Evolutionary conservation across 768 basidiomycete genomes (phyloP).

Genomic region (Tephrocybe sp.): DNA sequence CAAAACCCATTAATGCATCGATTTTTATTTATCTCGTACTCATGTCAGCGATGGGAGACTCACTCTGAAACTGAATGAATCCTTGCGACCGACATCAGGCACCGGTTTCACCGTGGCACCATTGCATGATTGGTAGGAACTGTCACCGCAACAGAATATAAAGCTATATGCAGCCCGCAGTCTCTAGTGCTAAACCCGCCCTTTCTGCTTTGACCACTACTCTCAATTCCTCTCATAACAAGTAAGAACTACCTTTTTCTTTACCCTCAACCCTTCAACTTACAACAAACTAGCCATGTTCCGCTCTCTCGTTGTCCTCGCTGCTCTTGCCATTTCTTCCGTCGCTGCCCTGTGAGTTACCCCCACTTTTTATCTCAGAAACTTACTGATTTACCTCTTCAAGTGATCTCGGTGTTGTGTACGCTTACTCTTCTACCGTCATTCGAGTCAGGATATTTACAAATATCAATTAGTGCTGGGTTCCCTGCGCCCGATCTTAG

Average conservation of each 20-base stretch:
- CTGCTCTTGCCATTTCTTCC: conserved; percentile 5
- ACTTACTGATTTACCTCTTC: too few relatives aligned
- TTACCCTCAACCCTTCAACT: neutral
- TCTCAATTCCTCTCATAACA: neutral
- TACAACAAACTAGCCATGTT: conserved; percentile 6
- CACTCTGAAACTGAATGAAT: neutral
- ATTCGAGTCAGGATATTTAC: neutral
- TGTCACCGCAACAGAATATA: conserved; percentile 2
- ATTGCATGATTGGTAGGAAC: conserved; percentile 5
- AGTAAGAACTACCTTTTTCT: neutral
- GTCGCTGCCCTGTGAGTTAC: conserved; percentile 12
- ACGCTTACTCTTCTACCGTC: neutral
- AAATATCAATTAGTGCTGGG: conserved; percentile 7
- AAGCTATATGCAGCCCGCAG: neutral
- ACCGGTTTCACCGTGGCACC: conserved; percentile 5
- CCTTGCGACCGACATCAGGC: neutral
- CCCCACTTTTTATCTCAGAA: too few relatives aligned
- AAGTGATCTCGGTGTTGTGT: conserved; percentile 6
- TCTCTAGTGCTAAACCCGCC: neutral
- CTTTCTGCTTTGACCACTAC: neutral
- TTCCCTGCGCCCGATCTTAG: conserved; percentile 10
- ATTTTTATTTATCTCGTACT: too few relatives aligned
- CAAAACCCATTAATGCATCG: too few relatives aligned
- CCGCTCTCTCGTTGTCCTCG: conserved; percentile 9
- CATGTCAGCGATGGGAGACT: neutral